These are phyloP conservation scores for Boletus reticuloceps DNA, from an alignment of 768 basidiomycete genomes.

Conservation along the genomic window DNA sequence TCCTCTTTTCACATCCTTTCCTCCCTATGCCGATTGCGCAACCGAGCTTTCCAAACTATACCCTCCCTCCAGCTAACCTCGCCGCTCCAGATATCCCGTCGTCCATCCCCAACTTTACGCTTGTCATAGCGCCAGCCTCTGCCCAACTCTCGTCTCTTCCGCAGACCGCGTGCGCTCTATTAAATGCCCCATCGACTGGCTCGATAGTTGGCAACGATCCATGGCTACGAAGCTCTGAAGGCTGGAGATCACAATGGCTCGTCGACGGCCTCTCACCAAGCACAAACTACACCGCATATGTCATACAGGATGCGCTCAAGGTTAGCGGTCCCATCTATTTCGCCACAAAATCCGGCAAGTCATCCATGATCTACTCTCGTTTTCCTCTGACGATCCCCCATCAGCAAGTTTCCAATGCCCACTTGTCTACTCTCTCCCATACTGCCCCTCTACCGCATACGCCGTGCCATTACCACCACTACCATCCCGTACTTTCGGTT, in stretches of 20 bases:
- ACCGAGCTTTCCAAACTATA: constrained; percentile 74
- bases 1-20: constrained; percentile 68
- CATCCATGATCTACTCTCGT: not conserved
- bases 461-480: constrained; percentile 63
- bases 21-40: constrained; percentile 23
- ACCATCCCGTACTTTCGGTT: constrained; percentile 38
- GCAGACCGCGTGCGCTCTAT: constrained; percentile 61
- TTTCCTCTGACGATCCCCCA: not conserved
- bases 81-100: constrained; percentile 42
- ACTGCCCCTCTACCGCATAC: constrained; percentile 70
- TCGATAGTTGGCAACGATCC: constrained; percentile 42
- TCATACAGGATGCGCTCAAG: constrained; percentile 51
- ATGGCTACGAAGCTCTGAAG: constrained; percentile 56
- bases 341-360: constrained; percentile 69
- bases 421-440: constrained; percentile 67
- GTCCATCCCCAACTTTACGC: constrained; percentile 46
- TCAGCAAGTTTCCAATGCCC: constrained; percentile 66
- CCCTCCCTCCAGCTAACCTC: constrained; percentile 58
- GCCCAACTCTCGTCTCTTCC: constrained; percentile 41
- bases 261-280: constrained; percentile 53
- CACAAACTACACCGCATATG: constrained; percentile 80
- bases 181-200: constrained; percentile 36
- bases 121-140: constrained; percentile 55
- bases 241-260: constrained; percentile 71
- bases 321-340: constrained; percentile 71